These are phyloP conservation scores for Exserohilum turcica DNA, from an alignment of 2,329 filamentous ascomycete species.

Conservation along the genomic window DNA sequence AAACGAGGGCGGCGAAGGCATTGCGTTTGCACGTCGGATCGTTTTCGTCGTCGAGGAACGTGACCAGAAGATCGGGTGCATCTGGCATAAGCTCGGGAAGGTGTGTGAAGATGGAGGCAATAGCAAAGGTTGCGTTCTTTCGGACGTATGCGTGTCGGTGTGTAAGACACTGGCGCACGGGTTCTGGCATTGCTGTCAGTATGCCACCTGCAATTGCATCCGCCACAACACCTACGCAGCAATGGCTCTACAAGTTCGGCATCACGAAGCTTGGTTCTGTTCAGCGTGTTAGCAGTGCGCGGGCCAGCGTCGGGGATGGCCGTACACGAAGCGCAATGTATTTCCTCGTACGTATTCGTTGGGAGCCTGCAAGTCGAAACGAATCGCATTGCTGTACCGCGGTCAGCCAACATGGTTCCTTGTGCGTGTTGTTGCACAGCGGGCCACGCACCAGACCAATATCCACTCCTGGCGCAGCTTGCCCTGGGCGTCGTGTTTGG, in stretches of 20 bases:
- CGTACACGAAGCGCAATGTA: conserved; percentile 85
- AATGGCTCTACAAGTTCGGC: conserved; percentile 95
- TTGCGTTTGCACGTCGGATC: conserved; percentile 98
- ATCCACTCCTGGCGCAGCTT: conserved; percentile 99
- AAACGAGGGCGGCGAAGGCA: conserved; percentile 87
- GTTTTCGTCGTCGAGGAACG: conserved; percentile 87
- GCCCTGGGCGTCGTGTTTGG: conserved; percentile 86
- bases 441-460: conserved; percentile 78
- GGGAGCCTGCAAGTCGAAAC: conserved; percentile 94
- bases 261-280: conserved; percentile 83
- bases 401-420: conserved; percentile 27
- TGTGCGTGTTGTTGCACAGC: neutral
- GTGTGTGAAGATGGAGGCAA: conserved; percentile 90
- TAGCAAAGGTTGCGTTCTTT: conserved; percentile 95
- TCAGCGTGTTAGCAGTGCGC: conserved; percentile 20
- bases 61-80: conserved; percentile 86
- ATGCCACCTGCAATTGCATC: neutral
- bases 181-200: conserved; percentile 55
- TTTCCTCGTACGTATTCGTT: conserved; percentile 99
- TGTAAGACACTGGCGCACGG: conserved; percentile 88
- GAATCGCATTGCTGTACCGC: conserved; percentile 82
- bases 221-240: conserved; percentile 58
- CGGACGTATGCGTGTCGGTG: conserved; percentile 97
- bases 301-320: neutral
- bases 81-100: conserved; percentile 92